These are phyloP conservation scores for Luvunga scandens DNA, from an alignment of 345 rosid genomes.

Conservation along the genomic window DNA sequence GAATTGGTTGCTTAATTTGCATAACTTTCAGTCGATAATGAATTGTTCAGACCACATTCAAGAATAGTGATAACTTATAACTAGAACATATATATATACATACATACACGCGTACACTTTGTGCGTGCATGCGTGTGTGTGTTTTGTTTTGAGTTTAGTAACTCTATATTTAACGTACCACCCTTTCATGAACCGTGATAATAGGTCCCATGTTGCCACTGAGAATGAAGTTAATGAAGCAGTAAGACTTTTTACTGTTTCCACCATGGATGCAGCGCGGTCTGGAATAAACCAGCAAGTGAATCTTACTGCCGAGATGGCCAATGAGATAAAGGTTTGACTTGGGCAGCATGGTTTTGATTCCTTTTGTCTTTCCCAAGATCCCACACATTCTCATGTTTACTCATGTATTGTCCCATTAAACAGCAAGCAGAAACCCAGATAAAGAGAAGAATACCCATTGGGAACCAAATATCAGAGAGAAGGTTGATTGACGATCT, in stretches of 20 bases:
- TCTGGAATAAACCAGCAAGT: slow-evolving; percentile 93
- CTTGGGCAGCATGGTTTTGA: neutral
- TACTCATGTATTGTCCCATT: neutral
- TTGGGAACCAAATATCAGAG: slow-evolving; percentile 83
- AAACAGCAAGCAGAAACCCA: slow-evolving; percentile 91
- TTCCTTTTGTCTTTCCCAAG: neutral
- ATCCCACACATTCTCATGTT: neutral
- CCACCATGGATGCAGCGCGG: slow-evolving; percentile 97
- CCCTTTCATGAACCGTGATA: neutral
- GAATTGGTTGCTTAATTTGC: neutral
- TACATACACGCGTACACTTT: no score
- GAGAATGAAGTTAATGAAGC: slow-evolving; percentile 87
- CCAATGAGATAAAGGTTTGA: slow-evolving; percentile 82
- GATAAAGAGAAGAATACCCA: slow-evolving; percentile 85
- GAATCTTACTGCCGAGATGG: slow-evolving; percentile 74
- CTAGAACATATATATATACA: neutral
- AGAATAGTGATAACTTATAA: neutral
- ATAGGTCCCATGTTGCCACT: slow-evolving; percentile 80
- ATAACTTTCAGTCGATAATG: neutral
- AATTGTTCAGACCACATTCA: neutral
- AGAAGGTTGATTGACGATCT: slow-evolving; percentile 88
- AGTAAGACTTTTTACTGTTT: slow-evolving; percentile 76
- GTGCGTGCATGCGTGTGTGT: neutral
- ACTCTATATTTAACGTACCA: neutral
- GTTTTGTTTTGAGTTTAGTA: neutral